phyloP scores from a whole-genome alignment of 306 rosid genomes.

The Rubus idaeus region DNA sequence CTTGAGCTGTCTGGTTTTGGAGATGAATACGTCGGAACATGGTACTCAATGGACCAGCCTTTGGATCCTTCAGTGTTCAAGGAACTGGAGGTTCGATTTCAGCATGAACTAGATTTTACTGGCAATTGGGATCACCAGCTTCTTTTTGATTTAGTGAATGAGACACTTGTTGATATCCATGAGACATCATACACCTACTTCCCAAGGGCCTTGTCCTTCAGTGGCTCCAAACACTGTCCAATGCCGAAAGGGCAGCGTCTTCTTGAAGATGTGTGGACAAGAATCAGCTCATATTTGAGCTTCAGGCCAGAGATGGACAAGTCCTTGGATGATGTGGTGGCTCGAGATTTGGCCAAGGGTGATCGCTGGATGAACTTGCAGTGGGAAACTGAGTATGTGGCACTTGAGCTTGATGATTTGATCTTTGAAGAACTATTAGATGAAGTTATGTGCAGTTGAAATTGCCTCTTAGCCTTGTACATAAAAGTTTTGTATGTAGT shows the following conservation, averaged over 20 bases:
- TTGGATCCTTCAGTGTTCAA: conserved; percentile 47
- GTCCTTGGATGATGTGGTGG: conserved; percentile 72
- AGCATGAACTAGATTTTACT: conserved; percentile 37
- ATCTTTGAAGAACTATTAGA: conserved; percentile 69
- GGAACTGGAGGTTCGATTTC: conserved; percentile 40
- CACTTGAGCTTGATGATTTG: conserved; percentile 74
- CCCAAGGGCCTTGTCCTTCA: conserved; percentile 54
- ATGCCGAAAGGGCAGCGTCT: conserved; percentile 53
- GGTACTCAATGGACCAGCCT: conserved; percentile 52
- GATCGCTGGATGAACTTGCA: conserved; percentile 77
- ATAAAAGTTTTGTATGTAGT: conserved; percentile 11
- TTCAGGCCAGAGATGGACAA: conserved; percentile 78
- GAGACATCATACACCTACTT: conserved; percentile 62
- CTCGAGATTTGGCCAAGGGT: conserved; percentile 54
- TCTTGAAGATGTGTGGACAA: conserved; percentile 53
- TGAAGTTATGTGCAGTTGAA: conserved; percentile 51
- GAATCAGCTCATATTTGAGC: conserved; percentile 39
- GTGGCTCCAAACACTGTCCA: conserved; percentile 38
- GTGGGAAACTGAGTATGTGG: conserved; percentile 61
- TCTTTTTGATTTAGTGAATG: conserved; percentile 65
- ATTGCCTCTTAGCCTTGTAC: not conserved
- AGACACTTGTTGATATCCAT: conserved; percentile 46
- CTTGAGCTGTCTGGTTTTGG: conserved; percentile 65
- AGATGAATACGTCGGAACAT: conserved; percentile 38
- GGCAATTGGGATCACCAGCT: conserved; percentile 46